Conservation (phyloP, 768 basidiomycete genomes). For the Collybia sordida region DNA sequence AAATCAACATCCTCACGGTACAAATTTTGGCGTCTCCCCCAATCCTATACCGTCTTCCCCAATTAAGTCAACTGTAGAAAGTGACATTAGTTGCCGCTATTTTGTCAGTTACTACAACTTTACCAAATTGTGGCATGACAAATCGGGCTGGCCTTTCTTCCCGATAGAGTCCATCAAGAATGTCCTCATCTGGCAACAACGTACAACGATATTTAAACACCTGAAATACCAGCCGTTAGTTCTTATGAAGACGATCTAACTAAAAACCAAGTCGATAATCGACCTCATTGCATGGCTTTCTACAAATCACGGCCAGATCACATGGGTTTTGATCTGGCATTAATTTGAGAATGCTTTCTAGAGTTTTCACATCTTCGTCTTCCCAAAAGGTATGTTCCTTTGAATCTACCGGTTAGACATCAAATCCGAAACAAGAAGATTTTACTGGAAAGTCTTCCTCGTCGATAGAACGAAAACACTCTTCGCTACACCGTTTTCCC, state of each 20-base stretch:
- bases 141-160: not conserved
- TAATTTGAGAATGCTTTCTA: constrained; percentile 38
- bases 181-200: constrained; percentile 13
- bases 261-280: constrained; percentile 8
- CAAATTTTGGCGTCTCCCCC: not conserved
- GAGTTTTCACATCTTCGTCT: constrained; percentile 13
- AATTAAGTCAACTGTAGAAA: not conserved
- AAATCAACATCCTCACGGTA: constrained; percentile 6
- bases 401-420: not conserved
- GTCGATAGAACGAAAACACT: constrained; percentile 16
- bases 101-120: not conserved
- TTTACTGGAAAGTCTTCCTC: constrained; percentile 7
- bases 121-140: constrained; percentile 6
- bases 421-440: not conserved
- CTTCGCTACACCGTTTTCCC: constrained; percentile 12
- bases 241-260: constrained; percentile 18
- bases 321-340: constrained; percentile 50
- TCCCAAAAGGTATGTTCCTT: constrained; percentile 25
- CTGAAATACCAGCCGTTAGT: constrained; percentile 13
- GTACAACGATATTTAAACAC: constrained; percentile 22
- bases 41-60: not conserved
- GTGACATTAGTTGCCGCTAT: not conserved
- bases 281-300: constrained; percentile 49
- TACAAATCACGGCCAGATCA: constrained; percentile 45
- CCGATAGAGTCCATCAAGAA: not conserved